phyloP scores from a whole-genome alignment of 768 basidiomycete species.

The Leccinum truebloodii region DNA sequence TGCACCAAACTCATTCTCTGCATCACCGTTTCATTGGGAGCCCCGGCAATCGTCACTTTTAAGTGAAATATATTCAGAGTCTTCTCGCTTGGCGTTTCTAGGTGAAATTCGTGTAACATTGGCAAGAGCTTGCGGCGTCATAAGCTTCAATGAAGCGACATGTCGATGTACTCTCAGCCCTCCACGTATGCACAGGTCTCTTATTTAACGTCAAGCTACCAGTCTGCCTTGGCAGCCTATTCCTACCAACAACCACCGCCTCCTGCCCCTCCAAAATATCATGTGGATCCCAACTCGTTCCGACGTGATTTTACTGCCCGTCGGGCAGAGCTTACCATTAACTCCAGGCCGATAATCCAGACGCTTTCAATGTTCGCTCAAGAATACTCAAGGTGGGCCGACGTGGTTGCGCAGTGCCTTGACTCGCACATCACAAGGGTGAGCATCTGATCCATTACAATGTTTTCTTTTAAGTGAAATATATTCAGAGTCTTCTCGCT shows the following conservation, averaged over 20 bases:
- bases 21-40: conserved; percentile 40
- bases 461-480: conserved; percentile 45
- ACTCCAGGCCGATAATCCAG: conserved; percentile 94
- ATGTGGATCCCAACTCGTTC: conserved; percentile 68
- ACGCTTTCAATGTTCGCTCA: conserved; percentile 89
- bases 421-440: conserved; percentile 87
- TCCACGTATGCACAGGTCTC: conserved; percentile 28
- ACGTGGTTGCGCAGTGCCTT: conserved; percentile 78
- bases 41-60: conserved; percentile 43
- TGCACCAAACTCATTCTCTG: no score
- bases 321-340: conserved; percentile 83
- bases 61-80: conserved; percentile 48
- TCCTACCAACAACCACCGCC: conserved; percentile 50
- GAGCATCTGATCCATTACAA: conserved; percentile 48
- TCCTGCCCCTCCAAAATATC: conserved; percentile 43
- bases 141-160: conserved; percentile 42
- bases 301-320: conserved; percentile 76
- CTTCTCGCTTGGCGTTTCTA: conserved; percentile 31
- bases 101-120: conserved; percentile 37
- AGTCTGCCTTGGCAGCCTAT: conserved; percentile 44
- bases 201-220: conserved; percentile 44
- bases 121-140: conserved; percentile 31
- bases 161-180: conserved; percentile 67
- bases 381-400: conserved; percentile 76
- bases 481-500: conserved; percentile 38